Percentiles rank a stretch among this genome's conserved stretches.
These are phyloP conservation scores for Exophiala xenobiotica DNA, from an alignment of 2,329 filamentous ascomycete genomes.

Conservation along the genomic window DNA sequence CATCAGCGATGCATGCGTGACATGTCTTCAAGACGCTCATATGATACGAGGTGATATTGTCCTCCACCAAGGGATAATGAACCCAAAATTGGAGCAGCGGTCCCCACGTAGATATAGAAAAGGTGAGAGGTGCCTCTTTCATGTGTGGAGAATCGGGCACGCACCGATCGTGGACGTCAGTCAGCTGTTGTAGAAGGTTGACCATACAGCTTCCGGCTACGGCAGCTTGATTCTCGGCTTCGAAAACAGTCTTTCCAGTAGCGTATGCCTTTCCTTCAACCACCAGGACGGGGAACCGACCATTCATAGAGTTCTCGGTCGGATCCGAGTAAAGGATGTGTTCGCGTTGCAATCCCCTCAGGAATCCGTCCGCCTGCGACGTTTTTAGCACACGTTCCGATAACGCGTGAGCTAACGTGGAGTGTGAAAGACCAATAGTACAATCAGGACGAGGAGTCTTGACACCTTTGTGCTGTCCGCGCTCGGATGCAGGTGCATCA, in stretches of 20 bases:
- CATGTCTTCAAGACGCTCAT: conserved; percentile 2
- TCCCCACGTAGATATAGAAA: conserved; percentile 26
- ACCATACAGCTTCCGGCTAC: conserved; percentile 23
- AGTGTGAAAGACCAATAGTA: background rate
- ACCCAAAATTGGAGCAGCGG: conserved; percentile 26
- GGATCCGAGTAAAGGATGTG: conserved; percentile 21
- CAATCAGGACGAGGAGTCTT: background rate
- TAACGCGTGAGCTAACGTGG: background rate
- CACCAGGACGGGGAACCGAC: conserved; percentile 22
- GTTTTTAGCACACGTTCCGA: background rate
- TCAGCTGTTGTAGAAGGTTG: conserved; percentile 15
- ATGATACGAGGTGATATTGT: background rate
- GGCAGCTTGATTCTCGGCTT: conserved; percentile 27
- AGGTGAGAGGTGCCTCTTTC: conserved; percentile 21
- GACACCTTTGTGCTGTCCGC: background rate
- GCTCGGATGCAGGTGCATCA: background rate
- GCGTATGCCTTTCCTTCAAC: conserved; percentile 26
- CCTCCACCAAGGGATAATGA: conserved; percentile 5
- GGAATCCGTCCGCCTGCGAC: background rate
- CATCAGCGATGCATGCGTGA: background rate
- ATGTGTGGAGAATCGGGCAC: conserved; percentile 6
- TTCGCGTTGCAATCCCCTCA: background rate
- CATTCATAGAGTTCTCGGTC: conserved; percentile 12
- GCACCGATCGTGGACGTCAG: conserved; percentile 8
- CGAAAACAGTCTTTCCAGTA: conserved; percentile 21